Percentiles rank a stretch among this genome's conserved stretches.
Conservation (phyloP, 2,329 filamentous ascomycete species). For the Aspergillus vadensis region DNA sequence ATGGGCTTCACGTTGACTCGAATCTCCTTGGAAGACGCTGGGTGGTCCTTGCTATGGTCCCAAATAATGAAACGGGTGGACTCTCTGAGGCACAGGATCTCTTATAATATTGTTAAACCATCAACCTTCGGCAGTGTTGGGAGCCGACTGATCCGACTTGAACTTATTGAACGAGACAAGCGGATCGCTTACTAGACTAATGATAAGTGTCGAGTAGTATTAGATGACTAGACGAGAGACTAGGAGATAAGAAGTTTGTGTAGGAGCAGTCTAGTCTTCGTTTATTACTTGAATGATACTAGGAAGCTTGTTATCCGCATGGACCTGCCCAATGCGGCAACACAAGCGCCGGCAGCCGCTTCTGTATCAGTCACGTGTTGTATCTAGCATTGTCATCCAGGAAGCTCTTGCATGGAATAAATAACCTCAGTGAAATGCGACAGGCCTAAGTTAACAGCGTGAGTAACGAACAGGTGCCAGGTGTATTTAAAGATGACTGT, state of each 20-base stretch:
- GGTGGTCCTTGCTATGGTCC: too few relatives aligned
- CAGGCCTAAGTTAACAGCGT: too few relatives aligned
- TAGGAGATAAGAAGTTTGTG: neutral
- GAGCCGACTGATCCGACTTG: neutral
- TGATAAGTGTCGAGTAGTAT: neutral
- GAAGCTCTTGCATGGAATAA: neutral
- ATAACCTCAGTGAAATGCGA: too few relatives aligned
- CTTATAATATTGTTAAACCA: neutral
- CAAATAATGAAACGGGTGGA: too few relatives aligned
- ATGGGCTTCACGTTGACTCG: too few relatives aligned
- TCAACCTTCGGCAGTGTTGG: neutral
- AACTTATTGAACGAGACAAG: neutral
- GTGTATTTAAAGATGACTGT: neutral
- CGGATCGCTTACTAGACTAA: neutral
- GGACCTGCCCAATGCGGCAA: constrained; percentile 23
- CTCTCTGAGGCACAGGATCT: too few relatives aligned
- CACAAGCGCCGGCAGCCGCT: constrained; percentile 8
- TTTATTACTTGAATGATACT: too few relatives aligned
- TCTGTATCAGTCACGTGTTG: constrained; percentile 9
- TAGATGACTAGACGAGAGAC: neutral
- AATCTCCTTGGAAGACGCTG: too few relatives aligned
- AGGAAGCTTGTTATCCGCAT: constrained; percentile 12
- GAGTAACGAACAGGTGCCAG: too few relatives aligned
- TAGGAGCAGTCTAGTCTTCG: too few relatives aligned
- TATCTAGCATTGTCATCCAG: neutral